Evolutionary conservation across 1,284 basidiomycete genomes (phyloP).

Genomic region (Phylloboletellus chloephorus): DNA sequence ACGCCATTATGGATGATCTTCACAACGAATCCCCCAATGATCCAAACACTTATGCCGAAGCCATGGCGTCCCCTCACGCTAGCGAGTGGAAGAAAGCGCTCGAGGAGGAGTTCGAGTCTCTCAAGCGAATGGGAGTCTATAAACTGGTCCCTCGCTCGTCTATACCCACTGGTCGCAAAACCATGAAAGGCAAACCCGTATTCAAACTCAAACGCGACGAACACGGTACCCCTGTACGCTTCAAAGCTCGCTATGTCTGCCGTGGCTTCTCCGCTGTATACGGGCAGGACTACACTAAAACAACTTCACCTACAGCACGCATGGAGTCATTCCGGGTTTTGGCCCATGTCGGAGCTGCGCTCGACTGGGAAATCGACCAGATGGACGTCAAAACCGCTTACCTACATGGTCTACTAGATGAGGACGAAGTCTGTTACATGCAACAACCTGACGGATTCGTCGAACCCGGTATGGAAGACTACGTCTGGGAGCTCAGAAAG

Average conservation of each 20-base stretch:
- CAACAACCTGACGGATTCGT: conserved; percentile 2
- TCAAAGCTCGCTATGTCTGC: conserved; percentile 5
- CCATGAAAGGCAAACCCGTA: neutral
- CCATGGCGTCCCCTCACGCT: conserved; percentile 17
- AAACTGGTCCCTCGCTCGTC: conserved; percentile 23
- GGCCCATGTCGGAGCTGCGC: neutral
- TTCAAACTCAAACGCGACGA: conserved; percentile 4
- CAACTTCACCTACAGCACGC: neutral
- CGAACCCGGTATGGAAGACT: neutral
- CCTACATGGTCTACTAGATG: neutral
- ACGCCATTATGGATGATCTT: neutral
- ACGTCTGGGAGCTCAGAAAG: neutral
- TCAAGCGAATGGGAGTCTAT: conserved; percentile 28
- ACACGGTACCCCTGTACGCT: neutral
- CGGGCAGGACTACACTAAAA: conserved; percentile 3
- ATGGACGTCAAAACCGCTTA: conserved; percentile 7
- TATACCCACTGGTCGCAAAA: neutral
- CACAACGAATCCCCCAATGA: conserved; percentile 15
- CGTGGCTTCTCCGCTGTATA: neutral
- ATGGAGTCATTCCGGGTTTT: conserved; percentile 6
- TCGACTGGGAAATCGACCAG: conserved; percentile 10
- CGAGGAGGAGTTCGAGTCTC: conserved; percentile 21
- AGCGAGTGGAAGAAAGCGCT: conserved; percentile 22
- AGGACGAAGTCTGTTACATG: neutral
- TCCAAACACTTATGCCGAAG: conserved; percentile 23